Evolutionary conservation across 306 rosid genomes (phyloP).

Genomic region (Trichosanthes cucumerina): DNA sequence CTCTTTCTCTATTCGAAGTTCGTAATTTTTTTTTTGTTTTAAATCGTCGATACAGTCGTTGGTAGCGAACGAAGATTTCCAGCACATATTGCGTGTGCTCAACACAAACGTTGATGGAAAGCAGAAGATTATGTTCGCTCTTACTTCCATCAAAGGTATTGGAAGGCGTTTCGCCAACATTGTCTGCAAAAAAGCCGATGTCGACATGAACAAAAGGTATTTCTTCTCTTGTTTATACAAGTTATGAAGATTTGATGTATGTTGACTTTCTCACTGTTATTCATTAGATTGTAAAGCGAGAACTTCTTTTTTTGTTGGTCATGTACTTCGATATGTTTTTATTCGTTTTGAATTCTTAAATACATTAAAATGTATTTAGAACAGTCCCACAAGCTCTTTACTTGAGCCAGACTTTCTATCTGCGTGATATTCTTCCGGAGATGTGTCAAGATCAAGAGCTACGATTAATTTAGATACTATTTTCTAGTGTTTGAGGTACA

Average conservation of each 20-base stretch:
- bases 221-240: background rate
- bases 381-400: background rate
- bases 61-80: conserved; percentile 14
- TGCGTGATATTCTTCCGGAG: background rate
- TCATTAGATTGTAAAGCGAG: background rate
- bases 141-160: conserved; percentile 15
- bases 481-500: background rate
- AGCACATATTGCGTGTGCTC: conserved; percentile 16
- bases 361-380: background rate
- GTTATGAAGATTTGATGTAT: background rate
- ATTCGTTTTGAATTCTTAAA: background rate
- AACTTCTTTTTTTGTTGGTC: background rate
- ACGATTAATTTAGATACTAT: background rate
- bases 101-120: conserved; percentile 15
- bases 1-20: background rate
- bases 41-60: background rate
- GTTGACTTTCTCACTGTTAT: background rate
- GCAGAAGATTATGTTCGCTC: conserved; percentile 18
- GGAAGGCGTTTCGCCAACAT: conserved; percentile 19
- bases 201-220: conserved; percentile 18
- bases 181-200: conserved; percentile 16
- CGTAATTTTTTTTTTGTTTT: background rate
- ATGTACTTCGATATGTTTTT: background rate
- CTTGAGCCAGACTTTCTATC: background rate
- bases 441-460: background rate